A percentile compares a stretch with the other conserved stretches of the same genome.
Conservation (phyloP, 306 rosid species). For the Cicer chorassanicum region DNA sequence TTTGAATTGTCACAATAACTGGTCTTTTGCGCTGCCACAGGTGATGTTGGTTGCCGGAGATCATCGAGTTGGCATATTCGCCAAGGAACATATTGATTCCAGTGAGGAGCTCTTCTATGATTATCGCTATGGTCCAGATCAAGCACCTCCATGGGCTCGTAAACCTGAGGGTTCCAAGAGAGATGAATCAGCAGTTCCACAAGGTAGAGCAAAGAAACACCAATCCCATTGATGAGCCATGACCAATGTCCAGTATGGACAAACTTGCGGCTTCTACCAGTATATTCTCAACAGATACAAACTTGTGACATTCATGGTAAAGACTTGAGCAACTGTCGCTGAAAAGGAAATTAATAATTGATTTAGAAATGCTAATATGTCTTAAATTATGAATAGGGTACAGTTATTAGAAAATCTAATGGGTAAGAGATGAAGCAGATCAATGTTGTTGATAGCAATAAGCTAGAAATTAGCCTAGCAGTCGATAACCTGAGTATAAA, state of each 20-base stretch:
- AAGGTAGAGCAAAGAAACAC: constrained; percentile 96
- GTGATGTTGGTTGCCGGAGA: constrained; percentile 98
- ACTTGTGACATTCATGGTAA: constrained; percentile 37
- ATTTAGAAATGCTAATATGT: constrained; percentile 34
- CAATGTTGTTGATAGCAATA: constrained; percentile 34
- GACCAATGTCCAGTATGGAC: constrained; percentile 43
- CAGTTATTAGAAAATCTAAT: constrained; percentile 41
- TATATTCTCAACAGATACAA: constrained; percentile 15
- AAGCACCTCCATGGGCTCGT: constrained; percentile 94
- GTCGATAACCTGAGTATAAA: constrained; percentile 16
- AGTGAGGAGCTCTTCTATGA: constrained; percentile 97
- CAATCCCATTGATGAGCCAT: constrained; percentile 77
- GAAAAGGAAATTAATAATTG: constrained; percentile 39
- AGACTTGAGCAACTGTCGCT: constrained; percentile 20
- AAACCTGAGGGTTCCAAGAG: constrained; percentile 88
- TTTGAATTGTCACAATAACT: constrained; percentile 31
- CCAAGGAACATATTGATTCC: constrained; percentile 91
- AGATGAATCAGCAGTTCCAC: constrained; percentile 73
- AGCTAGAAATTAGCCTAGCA: constrained; percentile 38
- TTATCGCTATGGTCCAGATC: constrained; percentile 87
- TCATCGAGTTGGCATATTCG: constrained; percentile 95
- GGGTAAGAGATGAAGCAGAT: constrained; percentile 32
- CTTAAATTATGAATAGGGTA: constrained; percentile 37
- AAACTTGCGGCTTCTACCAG: constrained; percentile 39
- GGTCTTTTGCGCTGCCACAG: constrained; percentile 51